A percentile compares a stretch with the other conserved stretches of the same genome.
Conservation (phyloP, 2,329 filamentous ascomycete genomes). For the Cyanodermella asteris region DNA sequence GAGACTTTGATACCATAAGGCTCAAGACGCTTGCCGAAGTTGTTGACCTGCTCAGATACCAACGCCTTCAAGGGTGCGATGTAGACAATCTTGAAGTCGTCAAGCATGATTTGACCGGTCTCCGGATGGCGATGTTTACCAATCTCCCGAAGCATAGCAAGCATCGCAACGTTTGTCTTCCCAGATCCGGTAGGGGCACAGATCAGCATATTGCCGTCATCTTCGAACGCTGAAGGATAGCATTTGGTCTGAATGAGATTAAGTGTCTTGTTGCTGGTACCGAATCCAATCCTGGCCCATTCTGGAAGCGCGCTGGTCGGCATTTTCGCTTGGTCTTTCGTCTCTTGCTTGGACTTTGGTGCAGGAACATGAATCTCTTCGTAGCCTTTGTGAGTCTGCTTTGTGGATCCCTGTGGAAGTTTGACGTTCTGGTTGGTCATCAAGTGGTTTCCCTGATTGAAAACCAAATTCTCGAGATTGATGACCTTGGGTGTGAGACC, state of each 20-base stretch:
- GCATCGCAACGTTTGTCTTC: conserved; percentile 97
- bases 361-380: conserved; percentile 95
- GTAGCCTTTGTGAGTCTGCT: conserved; percentile 90
- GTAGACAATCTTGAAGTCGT: conserved; percentile 96
- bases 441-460: conserved; percentile 93
- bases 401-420: conserved; percentile 82
- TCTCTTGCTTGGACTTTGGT: conserved; percentile 68
- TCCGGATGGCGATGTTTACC: conserved; percentile 78
- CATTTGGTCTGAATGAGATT: conserved; percentile 94
- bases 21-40: conserved; percentile 79
- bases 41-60: conserved; percentile 94
- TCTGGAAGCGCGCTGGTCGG: conserved; percentile 76
- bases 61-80: conserved; percentile 90
- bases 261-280: conserved; percentile 60
- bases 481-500: conserved; percentile 71
- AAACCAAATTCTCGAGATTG: conserved; percentile 87
- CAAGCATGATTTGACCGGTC: conserved; percentile 84
- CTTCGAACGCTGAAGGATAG: conserved; percentile 71
- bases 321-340: conserved; percentile 52
- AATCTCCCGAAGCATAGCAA: conserved; percentile 86
- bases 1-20: conserved; percentile 79
- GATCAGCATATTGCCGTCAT: conserved; percentile 93
- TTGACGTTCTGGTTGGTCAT: conserved; percentile 98
- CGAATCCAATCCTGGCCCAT: conserved; percentile 76
- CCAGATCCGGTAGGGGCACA: conserved; percentile 93